Base-by-base conservation (phyloP, 768 basidiomycete species). In the Plicaturopsis crispa region DNA sequence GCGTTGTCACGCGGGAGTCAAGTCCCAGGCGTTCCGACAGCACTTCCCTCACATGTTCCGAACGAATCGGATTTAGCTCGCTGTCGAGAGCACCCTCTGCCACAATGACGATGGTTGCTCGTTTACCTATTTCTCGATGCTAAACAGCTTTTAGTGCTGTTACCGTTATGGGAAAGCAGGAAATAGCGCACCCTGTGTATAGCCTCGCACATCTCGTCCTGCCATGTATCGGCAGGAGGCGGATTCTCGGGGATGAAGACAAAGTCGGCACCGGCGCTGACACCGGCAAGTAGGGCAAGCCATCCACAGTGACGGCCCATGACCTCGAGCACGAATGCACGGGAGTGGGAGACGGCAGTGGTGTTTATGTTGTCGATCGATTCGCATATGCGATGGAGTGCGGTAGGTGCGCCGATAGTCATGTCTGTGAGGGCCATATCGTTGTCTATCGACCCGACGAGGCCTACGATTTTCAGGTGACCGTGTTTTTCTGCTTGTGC, bases 281-380 rank as follows among this genome's bases (percentile, higher is more conserved):
- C 84, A 44, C 86, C 92, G 8, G 92, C 96, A 52, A 92, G 71
- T 17, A 98, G 68, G 2, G 96, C 92, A 13, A 98, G 69, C 96
- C 96, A 99, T n/a, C 96, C 96, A 60, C 96, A 98, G 56, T 98
- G 89, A 40, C 94, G 69, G n/a, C 96, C 96, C 96, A 98, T 99
- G 38, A 98, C 96, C 60, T 98, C 96, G 28, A 99, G 72, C 30
- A 99, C 93, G 59, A 99, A 99, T 0, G 96, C 96, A 41, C 96
- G 77, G 20, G 92, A 97, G 60, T 99, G 96, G 39, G 90, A 94
- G 46, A 75, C 75, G 5, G 96, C 96, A 6, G 96, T 98, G 4
- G 92, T 93, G 50, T 92, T 94, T 61, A 99, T 98, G 47, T 91
- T 94, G 56, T 99, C 96, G 59, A 99, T 87, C 19, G 92, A 81